A percentile compares a stretch with the other conserved stretches of the same genome.
Conservation (phyloP, 805 yeast species). For the Wickerhamiella siamensis region DNA sequence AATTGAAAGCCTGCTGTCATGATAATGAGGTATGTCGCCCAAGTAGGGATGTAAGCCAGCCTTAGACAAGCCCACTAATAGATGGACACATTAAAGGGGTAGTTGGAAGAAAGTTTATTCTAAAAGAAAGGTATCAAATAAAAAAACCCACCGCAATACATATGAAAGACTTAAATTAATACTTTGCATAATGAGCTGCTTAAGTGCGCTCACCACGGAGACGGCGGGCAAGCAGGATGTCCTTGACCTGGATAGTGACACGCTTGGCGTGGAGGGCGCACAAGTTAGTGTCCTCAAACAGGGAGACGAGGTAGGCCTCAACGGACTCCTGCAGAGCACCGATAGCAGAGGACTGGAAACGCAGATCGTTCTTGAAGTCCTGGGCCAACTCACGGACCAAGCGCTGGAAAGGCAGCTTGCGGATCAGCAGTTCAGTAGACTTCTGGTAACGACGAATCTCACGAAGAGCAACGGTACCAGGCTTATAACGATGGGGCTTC, state of each 20-base stretch:
- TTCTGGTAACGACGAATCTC: constrained; percentile 87
- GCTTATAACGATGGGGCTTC: constrained; percentile 90
- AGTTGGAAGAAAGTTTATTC: background rate
- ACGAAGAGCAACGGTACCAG: constrained; percentile 88
- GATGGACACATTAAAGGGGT: background rate
- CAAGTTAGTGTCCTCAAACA: constrained; percentile 80
- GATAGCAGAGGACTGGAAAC: constrained; percentile 60
- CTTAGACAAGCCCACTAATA: too few species aligned
- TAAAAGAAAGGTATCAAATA: background rate
- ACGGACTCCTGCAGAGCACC: constrained; percentile 87
- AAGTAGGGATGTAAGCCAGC: background rate
- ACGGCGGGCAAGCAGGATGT: constrained; percentile 82
- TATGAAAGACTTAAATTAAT: background rate
- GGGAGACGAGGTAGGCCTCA: constrained; percentile 75
- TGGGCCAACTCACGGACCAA: constrained; percentile 81
- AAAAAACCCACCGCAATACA: background rate
- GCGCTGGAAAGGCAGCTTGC: constrained; percentile 86
- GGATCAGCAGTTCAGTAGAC: constrained; percentile 71
- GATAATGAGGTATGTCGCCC: too few species aligned
- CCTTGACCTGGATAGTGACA: constrained; percentile 86
- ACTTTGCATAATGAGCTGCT: background rate
- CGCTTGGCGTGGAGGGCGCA: constrained; percentile 91
- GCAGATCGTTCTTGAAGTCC: constrained; percentile 61
- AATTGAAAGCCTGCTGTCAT: too few species aligned
- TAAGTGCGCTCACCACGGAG: constrained; percentile 57